A percentile compares a stretch with the other conserved stretches of the same genome.
phyloP scores from a whole-genome alignment of 352 stramenopile genomes.

The Phytophthora capsici region DNA sequence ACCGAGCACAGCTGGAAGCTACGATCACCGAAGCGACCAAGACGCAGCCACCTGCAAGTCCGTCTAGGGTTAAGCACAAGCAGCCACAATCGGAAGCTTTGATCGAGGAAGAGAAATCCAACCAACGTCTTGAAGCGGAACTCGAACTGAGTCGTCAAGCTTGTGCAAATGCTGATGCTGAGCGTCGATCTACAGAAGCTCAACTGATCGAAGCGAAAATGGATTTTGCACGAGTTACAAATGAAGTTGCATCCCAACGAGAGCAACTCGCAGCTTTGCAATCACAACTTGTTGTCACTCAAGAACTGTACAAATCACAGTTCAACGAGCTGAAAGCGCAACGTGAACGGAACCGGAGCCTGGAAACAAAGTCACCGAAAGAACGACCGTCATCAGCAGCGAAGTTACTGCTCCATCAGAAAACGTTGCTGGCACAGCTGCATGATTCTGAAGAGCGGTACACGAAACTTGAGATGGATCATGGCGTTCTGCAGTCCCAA shows the following conservation, averaged over 20 bases:
- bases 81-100: slow-evolving; percentile 13
- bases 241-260: slow-evolving; percentile 41
- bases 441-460: slow-evolving; percentile 29
- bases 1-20: slow-evolving; percentile 36
- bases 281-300: slow-evolving; percentile 33
- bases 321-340: slow-evolving; percentile 19
- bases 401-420: slow-evolving; percentile 36
- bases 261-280: slow-evolving; percentile 51
- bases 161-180: slow-evolving; percentile 15
- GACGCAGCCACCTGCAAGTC: slow-evolving; percentile 27
- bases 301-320: slow-evolving; percentile 17
- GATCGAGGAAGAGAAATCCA: slow-evolving; percentile 32
- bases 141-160: slow-evolving; percentile 27
- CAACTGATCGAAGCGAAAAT: slow-evolving; percentile 24
- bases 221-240: slow-evolving; percentile 31
- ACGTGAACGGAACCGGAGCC: slow-evolving; percentile 18
- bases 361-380: slow-evolving; percentile 24
- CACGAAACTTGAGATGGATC: slow-evolving; percentile 23
- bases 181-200: slow-evolving; percentile 10
- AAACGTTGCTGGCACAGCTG: slow-evolving; percentile 28
- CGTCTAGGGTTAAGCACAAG: slow-evolving; percentile 18
- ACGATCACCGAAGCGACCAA: slow-evolving; percentile 28
- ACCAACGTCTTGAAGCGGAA: slow-evolving; percentile 30
- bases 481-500: slow-evolving; percentile 25
- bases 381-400: slow-evolving; percentile 22